Conservation (phyloP, 1,284 basidiomycete species). For the Ceratobasidium sp. region DNA sequence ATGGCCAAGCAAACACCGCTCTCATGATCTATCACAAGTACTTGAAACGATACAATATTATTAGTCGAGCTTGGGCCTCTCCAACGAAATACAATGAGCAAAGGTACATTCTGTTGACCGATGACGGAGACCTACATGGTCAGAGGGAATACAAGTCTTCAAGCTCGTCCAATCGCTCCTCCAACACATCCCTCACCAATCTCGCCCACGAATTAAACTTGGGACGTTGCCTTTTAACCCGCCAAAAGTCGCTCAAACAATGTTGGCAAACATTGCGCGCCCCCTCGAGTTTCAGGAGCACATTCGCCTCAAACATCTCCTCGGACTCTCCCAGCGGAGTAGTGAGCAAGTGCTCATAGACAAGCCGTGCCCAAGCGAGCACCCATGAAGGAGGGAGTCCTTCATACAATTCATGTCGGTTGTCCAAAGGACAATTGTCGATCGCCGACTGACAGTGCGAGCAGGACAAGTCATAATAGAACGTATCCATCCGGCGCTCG, state of each 20-base stretch:
- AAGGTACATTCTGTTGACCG: too few relatives aligned
- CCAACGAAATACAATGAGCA: too few relatives aligned
- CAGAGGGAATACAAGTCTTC: neutral
- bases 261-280: neutral
- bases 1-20: too few relatives aligned
- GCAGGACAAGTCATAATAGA: conserved; percentile 1
- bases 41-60: too few relatives aligned
- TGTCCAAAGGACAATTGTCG: neutral
- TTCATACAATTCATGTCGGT: neutral
- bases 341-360: neutral
- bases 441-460: neutral
- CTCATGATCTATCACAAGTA: too few relatives aligned
- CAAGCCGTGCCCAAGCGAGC: neutral
- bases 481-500: too few relatives aligned
- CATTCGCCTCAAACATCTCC: neutral
- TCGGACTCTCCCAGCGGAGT: neutral
- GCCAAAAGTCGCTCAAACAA: neutral
- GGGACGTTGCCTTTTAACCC: neutral
- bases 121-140: neutral
- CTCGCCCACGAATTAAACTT: conserved; percentile 4
- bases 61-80: too few relatives aligned
- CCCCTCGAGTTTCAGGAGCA: neutral
- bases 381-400: neutral
- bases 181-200: neutral
- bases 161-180: neutral